Evolutionary conservation across 768 basidiomycete genomes (phyloP), one percentile per base, ranked within the genome.

Genomic region (Tulasnella sp.): DNA sequence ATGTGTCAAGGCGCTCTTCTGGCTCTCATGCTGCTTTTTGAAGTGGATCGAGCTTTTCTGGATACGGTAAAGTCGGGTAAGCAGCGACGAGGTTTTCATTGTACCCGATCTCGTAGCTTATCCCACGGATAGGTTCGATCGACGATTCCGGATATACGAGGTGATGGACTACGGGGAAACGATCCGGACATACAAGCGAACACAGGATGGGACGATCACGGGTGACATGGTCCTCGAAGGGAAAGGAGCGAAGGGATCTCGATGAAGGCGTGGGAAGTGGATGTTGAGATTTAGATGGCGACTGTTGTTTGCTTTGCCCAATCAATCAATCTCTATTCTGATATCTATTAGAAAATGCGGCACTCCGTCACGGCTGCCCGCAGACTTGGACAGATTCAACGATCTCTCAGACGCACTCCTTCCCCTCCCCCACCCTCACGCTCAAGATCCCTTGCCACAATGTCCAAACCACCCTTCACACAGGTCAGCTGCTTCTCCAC

Each of bases 91-190:
- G 15, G n/a, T 35, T 55, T 40, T 13, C 40, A 7, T 40, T 16
- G 76, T 75, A 81, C 29, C 82, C 46, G 73, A 73, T 46, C 48
- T 61, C 78, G 55, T 44, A n/a, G 23, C 46, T 61, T 42, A 44
- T 7, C 51, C 26, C 44, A 69, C 18, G 29, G 80, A 61, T 73
- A 92, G 92, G 18, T 98, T 98, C 83, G 94, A 98, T 83, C 90
- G 96, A 23, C 89, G 97, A 57, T 95, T 97, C 87, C 88, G 97
- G 10, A 86, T 98, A 69, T 99, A 92, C 83, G 90, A 95, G 35
- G 87, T 99, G 74, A 92, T 91, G 23, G 90, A 95, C 79, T 98
- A 88, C 81, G 97, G 97, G 69, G 97, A 99, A 87, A 96, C 90
- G 7, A 94, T 99, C 82, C 86, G 87, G 83, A 97, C 97, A 48